Base-by-base conservation (phyloP, 2,329 filamentous ascomycete species). In the Colletotrichum lini region DNA sequence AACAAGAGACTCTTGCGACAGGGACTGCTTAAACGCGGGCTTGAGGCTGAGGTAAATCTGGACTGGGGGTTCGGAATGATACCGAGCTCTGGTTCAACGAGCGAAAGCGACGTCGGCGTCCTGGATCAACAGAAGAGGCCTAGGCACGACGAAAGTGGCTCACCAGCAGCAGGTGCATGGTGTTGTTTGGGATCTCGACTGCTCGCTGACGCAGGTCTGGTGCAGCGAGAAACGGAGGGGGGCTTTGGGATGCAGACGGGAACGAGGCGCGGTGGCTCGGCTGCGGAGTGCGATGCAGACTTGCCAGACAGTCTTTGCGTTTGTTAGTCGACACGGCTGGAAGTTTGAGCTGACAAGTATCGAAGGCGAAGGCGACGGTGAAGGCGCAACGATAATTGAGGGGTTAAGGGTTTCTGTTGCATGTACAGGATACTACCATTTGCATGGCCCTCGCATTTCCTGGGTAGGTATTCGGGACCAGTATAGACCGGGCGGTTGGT, bases 211-310 rank as follows among this genome's bases (percentile, higher is more conserved):
- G 67, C 67, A 61, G 44, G 57, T 57, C 21, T 45, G 50, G 49
- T 70, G 67, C 57, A 57, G 52, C 57, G 56, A 10, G 42, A 65
- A 16, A 26, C 59, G 21, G 21, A 2, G 40, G 54, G 47, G 45
- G 30, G 50, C 57, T 50, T 71, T 52, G 57, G 64, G 57, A 42
- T 62, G 68, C 64, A 61, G 26, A 23, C 26, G 50, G 57, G 64
- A 40, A 70, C 64, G 68, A 62, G 52, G 57, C 49, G 68, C 68
- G 58, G 35, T 45, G 44, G 66, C 50, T 42, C 30, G 67, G 38
- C 45, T 45, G 30, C 9, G 9, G 30, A 35, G 8, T 9, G 30
- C 8, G 26, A 26, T 53, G 59, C 60, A 53, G 65, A 35, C 65
- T 56, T 49, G 42, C 21, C 47, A 59, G 61, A 26, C 61, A 47